Evolutionary conservation across 2,329 filamentous ascomycete genomes (phyloP), one percentile per base, ranked within the genome.

Genomic region (Penicillium sp.): DNA sequence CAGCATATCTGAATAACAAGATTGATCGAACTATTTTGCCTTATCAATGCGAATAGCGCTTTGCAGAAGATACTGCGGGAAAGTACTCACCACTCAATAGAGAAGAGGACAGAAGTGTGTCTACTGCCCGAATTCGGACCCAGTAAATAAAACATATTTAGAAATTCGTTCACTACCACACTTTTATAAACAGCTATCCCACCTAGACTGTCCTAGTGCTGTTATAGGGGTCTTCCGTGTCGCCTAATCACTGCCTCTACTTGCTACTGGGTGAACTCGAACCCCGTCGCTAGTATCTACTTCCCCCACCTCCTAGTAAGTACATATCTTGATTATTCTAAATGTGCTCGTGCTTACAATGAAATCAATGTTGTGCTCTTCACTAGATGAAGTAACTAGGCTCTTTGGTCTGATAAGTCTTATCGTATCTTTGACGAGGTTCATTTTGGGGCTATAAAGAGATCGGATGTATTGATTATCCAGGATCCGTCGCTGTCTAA

Each of bases 61-160:
- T 31, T 11, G 9, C 9, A 31, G 9, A 31, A 31, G 29, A 7
- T 11, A 31, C 29, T 31, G 4, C 4, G 9, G 9, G 29, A 11
- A 31, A 7, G n/a, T 31, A 48, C 43, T 50, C 11, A 52, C 54
- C 54, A 52, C 21, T 56, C 54, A 9, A 56, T 56, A 8, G 54
- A 29, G 33, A 52, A 56, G 19, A 56, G 43, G 33, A 56, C 54
- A 21, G 54, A 56, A 21, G 54, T 56, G 33, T 56, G 49, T 48
- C 54, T 49, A 22, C 54, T 52, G 22, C 54, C 54, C 13, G 49
- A 52, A 22, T 56, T 56, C 7, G 54, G 54, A 14, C 54, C 54
- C 24, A 56, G 44, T 9, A 56, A 21, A 39, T 52, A 56, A 26
- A 56, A 56, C 49, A 56, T 52, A 49, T 52, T 56, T 24, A 49